Evolutionary conservation across 352 stramenopile genomes (phyloP).

Genomic region (Globisporangium ultimum): DNA sequence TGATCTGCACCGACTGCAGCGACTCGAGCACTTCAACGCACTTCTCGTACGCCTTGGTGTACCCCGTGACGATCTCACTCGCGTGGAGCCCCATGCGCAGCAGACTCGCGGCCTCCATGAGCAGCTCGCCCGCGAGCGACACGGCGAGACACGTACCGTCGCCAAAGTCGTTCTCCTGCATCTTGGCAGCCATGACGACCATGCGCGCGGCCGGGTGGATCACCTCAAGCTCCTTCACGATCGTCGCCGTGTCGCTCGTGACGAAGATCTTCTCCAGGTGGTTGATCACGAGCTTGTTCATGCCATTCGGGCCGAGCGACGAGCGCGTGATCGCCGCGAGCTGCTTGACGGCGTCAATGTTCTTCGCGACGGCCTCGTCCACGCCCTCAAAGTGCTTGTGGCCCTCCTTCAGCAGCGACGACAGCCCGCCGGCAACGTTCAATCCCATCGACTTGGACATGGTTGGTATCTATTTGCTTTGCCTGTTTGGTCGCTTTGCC

Average conservation of each 20-base stretch:
- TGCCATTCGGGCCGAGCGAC: conserved; percentile 98
- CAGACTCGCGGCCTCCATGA: conserved; percentile 95
- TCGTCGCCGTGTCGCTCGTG: conserved; percentile 98
- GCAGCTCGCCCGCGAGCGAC: conserved; percentile 96
- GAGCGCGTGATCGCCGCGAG: conserved; percentile 96
- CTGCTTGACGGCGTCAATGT: conserved; percentile 98
- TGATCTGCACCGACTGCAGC: conserved; percentile 75
- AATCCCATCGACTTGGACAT: conserved; percentile 94
- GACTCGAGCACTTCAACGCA: conserved; percentile 90
- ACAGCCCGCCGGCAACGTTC: conserved; percentile 94
- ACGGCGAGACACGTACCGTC: conserved; percentile 98
- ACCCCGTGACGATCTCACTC: conserved; percentile 97
- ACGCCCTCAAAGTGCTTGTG: conserved; percentile 96
- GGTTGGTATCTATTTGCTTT: conserved; percentile 5
- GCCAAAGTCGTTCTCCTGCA: conserved; percentile 97
- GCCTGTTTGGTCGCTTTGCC: not conserved
- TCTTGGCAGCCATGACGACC: conserved; percentile 96
- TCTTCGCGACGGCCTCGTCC: conserved; percentile 96
- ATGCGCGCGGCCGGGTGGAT: conserved; percentile 98
- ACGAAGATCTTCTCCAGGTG: conserved; percentile 99
- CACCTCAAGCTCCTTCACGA: conserved; percentile 98
- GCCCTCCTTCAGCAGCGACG: conserved; percentile 98
- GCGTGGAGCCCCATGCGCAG: conserved; percentile 97
- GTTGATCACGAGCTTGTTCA: conserved; percentile 99
- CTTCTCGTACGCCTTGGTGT: conserved; percentile 94